Base-by-base conservation (phyloP, 768 basidiomycete species). In the Termitomyces sp. region DNA sequence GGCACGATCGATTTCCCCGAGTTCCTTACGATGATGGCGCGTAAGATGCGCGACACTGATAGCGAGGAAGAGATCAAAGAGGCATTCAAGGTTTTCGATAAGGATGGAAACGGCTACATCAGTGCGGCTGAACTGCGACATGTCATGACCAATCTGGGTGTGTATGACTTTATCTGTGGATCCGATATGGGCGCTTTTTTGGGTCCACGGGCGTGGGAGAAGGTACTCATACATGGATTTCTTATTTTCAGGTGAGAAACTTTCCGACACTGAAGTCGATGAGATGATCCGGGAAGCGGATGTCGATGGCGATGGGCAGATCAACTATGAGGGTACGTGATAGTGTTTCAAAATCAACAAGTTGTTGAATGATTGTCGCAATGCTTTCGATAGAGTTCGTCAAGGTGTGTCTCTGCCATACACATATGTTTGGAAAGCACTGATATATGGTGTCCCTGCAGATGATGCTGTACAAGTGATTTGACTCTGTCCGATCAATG, bases 261-360 rank as follows among this genome's bases (percentile, higher is more conserved):
- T 94, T 57, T 81, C 90, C 13, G 92, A 94, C 62, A 78, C 68
- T 8, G 94, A 96, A 73, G 92, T 95, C 62, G 90, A 92, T 60
- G 94, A 95, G 79, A 95, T 97, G 94, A 97, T 97, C 70, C 86
- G 93, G 55, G 94, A 97, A 75, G 94, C 94, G 56, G 94, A 97
- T 69, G 81, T 92, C 52, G 92, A 97, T 67, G 94, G 94, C 52
- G 92, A 94, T 70, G 92, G 92, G n/a, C 90, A 92, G 74, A 90
- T 92, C 74, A 88, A 91, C 73, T 93, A 90, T 68, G 86, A 90
- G 2, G 88, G 88, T 87, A 58, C 56, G 81, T 63, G 8, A 22
- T 20, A 33, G 40, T 45, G 20, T 53, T 22, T 38, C 40, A 47
- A 41, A 3, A 26, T 38, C 10, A 13, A 24, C n/a, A 30, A 14